phyloP scores from a whole-genome alignment of 1,139 yeast genomes.

The Taiozyma sp. region DNA sequence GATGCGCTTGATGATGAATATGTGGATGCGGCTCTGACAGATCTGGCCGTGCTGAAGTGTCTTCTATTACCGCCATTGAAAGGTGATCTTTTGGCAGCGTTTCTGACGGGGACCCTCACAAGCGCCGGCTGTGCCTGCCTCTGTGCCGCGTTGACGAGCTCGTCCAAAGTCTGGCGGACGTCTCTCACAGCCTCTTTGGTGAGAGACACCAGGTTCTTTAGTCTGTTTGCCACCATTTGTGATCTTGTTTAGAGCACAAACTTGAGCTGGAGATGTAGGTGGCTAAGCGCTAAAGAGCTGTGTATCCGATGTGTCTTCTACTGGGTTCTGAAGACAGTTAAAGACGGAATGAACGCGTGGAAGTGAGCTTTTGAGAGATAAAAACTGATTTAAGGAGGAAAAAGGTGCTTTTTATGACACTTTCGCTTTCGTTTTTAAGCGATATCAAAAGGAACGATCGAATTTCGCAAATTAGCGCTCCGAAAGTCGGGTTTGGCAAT shows the following conservation, averaged over 20 bases:
- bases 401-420: not conserved
- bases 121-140: slow-evolving; percentile 23
- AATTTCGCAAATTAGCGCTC: not conserved
- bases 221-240: slow-evolving; percentile 20
- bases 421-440: not conserved
- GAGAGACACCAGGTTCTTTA: slow-evolving; percentile 26
- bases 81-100: not conserved
- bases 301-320: not conserved
- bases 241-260: not conserved
- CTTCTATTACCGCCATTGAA: slow-evolving; percentile 4
- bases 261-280: not conserved
- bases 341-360: not conserved
- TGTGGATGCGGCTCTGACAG: slow-evolving; percentile 10
- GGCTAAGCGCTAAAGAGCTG: not conserved
- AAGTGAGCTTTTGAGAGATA: not conserved
- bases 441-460: not conserved
- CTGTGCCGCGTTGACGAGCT: slow-evolving; percentile 25
- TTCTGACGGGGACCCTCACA: slow-evolving; percentile 23
- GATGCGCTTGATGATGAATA: slow-evolving; percentile 3
- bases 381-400: not conserved
- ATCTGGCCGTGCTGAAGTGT: slow-evolving; percentile 13
- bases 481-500: not conserved
- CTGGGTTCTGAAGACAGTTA: not conserved
- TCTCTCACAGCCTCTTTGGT: slow-evolving; percentile 33
- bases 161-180: slow-evolving; percentile 31